Evolutionary conservation across 1,284 basidiomycete species (phyloP).

Genomic region (Vanrija humicola): DNA sequence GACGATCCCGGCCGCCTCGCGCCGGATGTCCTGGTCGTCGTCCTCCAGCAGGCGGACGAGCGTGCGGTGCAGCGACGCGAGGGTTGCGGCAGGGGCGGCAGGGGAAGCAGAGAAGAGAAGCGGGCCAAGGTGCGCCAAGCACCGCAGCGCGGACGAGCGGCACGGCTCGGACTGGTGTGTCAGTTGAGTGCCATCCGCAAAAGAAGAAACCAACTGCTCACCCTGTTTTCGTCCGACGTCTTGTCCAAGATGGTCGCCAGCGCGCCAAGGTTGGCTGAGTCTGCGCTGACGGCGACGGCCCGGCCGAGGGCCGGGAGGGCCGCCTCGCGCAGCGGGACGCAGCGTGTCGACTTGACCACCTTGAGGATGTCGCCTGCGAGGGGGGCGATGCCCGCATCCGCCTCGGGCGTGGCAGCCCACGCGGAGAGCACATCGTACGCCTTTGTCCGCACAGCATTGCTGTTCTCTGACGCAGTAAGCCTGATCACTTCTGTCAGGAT

Average conservation of each 20-base stretch:
- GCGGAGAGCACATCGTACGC: slow-evolving; percentile 5
- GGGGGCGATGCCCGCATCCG: background rate
- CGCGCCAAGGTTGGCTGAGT: background rate
- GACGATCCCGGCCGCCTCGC: slow-evolving; percentile 26
- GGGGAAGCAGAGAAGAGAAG: slow-evolving; percentile 9
- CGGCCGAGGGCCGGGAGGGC: slow-evolving; percentile 30
- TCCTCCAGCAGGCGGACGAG: slow-evolving; percentile 38
- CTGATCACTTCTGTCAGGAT: background rate
- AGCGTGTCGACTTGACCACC: slow-evolving; percentile 6
- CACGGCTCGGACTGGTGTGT: slow-evolving; percentile 28
- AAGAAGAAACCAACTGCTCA: no score
- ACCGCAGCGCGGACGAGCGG: slow-evolving; percentile 22
- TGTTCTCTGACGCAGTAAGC: background rate
- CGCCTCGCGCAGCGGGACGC: slow-evolving; percentile 39
- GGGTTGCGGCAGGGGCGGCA: background rate
- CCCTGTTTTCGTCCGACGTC: slow-evolving; percentile 11
- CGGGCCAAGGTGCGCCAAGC: slow-evolving; percentile 18
- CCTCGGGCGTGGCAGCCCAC: background rate
- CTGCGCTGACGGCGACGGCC: slow-evolving; percentile 1
- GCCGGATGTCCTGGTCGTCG: slow-evolving; percentile 41
- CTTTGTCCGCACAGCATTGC: slow-evolving; percentile 11
- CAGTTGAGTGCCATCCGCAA: background rate
- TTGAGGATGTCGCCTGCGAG: slow-evolving; percentile 1
- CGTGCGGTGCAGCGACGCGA: slow-evolving; percentile 9
- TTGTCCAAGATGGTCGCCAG: background rate